Conservation (phyloP, 2,329 filamentous ascomycete species). For the Lachnellula subtilissima region DNA sequence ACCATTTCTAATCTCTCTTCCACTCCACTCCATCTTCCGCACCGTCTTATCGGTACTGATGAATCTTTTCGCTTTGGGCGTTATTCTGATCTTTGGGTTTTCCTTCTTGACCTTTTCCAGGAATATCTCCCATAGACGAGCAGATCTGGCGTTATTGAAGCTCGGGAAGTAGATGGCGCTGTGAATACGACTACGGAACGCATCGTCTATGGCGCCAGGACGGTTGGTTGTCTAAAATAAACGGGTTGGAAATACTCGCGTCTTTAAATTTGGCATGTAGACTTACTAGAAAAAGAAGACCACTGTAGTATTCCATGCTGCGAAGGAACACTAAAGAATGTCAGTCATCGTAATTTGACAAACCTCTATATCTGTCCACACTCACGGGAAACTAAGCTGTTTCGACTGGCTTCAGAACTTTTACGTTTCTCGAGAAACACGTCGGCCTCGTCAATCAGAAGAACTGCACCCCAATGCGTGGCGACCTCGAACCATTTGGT, state of each 20-base stretch:
- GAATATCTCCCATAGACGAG: slow-evolving; percentile 22
- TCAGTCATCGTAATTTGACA: neutral
- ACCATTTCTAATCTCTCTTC: slow-evolving; percentile 17
- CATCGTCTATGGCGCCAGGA: slow-evolving; percentile 34
- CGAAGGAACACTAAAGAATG: slow-evolving; percentile 31
- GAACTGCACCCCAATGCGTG: slow-evolving; percentile 43
- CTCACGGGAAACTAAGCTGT: slow-evolving; percentile 28
- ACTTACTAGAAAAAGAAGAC: slow-evolving; percentile 34
- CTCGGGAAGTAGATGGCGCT: slow-evolving; percentile 27
- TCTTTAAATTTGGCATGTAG: neutral
- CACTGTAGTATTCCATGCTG: slow-evolving; percentile 37
- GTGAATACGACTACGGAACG: slow-evolving; percentile 33
- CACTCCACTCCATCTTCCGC: slow-evolving; percentile 12
- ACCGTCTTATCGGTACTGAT: slow-evolving; percentile 3
- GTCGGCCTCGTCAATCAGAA: slow-evolving; percentile 29
- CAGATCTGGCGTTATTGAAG: slow-evolving; percentile 15
- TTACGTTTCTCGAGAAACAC: slow-evolving; percentile 38
- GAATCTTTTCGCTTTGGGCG: slow-evolving; percentile 3
- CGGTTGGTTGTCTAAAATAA: slow-evolving; percentile 33
- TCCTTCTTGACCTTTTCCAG: slow-evolving; percentile 8
- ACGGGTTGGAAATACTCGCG: neutral
- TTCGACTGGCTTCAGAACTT: slow-evolving; percentile 28
- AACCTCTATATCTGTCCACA: neutral
- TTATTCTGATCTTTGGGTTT: slow-evolving; percentile 1
- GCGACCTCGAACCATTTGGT: slow-evolving; percentile 44